Percentiles rank a stretch among this genome's conserved stretches.
Conservation (phyloP, 1,139 yeast genomes). For the Casaregolazyma suthepensis region DNA sequence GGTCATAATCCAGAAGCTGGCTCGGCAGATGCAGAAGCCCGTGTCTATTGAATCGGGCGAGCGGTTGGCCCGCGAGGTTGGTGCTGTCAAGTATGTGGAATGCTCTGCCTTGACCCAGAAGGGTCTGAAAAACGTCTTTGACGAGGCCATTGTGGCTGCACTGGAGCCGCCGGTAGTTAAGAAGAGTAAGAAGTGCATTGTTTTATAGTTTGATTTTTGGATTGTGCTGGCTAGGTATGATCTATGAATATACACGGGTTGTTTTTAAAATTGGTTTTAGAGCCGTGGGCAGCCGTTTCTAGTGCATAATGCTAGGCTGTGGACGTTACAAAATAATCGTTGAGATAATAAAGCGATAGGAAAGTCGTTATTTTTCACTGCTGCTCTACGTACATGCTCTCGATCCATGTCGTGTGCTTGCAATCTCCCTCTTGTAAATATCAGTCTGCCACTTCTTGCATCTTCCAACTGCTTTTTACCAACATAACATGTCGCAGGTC, state of each 20-base stretch:
- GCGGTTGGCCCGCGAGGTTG: conserved; percentile 82
- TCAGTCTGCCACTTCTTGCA: neutral
- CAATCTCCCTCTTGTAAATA: neutral
- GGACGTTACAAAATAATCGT: neutral
- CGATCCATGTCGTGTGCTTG: neutral
- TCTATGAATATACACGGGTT: neutral
- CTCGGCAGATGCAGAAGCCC: conserved; percentile 84
- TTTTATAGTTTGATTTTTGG: conserved; percentile 49
- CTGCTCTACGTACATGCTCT: neutral
- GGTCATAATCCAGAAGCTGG: conserved; percentile 78
- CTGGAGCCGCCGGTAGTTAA: conserved; percentile 84
- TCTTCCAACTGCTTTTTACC: neutral
- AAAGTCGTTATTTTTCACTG: neutral
- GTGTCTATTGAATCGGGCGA: conserved; percentile 86
- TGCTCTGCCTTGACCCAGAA: conserved; percentile 97
- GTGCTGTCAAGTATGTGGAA: conserved; percentile 94
- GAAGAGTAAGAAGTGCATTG: conserved; percentile 77
- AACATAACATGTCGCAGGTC: conserved; percentile 43
- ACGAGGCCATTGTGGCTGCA: conserved; percentile 92
- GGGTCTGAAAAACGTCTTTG: conserved; percentile 92
- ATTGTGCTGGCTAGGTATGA: conserved; percentile 1
- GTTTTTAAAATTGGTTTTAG: neutral
- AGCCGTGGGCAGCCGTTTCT: neutral
- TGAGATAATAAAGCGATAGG: neutral
- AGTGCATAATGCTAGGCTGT: neutral